phyloP scores from a whole-genome alignment of 2,329 filamentous ascomycete genomes.

The Colletotrichum spinosum region DNA sequence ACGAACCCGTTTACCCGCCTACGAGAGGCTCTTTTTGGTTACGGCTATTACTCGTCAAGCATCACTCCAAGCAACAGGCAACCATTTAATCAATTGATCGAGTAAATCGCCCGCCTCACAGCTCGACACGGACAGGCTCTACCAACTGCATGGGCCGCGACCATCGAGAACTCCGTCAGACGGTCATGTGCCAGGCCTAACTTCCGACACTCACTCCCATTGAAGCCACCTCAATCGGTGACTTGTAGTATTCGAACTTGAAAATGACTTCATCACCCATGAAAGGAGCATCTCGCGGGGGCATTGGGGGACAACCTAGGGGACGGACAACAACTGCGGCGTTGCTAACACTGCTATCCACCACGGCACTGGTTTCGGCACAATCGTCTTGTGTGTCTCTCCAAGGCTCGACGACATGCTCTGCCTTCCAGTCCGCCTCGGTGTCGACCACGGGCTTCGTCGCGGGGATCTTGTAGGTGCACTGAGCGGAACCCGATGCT shows the following conservation, averaged over 20 bases:
- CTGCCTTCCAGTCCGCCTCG: constrained; percentile 78
- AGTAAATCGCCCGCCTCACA: constrained; percentile 2
- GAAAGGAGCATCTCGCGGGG: not conserved
- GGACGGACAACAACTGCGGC: constrained; percentile 18
- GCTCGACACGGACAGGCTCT: not conserved
- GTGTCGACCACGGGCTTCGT: constrained; percentile 73
- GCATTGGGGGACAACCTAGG: constrained; percentile 14
- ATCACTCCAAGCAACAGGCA: constrained; percentile 42
- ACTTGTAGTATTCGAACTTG: not conserved
- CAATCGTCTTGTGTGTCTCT: constrained; percentile 71
- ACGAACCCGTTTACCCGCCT: constrained; percentile 39
- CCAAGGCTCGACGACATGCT: constrained; percentile 75
- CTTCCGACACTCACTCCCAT: constrained; percentile 14
- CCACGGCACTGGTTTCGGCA: constrained; percentile 49
- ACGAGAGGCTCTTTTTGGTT: constrained; percentile 46
- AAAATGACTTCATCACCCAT: not conserved
- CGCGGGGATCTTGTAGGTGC: constrained; percentile 72
- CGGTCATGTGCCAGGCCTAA: constrained; percentile 30
- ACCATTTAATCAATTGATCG: constrained; percentile 19
- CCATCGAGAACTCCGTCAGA: constrained; percentile 9
- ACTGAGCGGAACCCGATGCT: not conserved
- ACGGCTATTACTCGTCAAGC: constrained; percentile 44
- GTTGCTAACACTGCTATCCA: constrained; percentile 46
- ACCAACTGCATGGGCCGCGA: constrained; percentile 7
- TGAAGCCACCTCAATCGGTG: constrained; percentile 9